phyloP scores from a whole-genome alignment of 192 early-diverging fungal genomes.

The Haplosporangium gracile region DNA sequence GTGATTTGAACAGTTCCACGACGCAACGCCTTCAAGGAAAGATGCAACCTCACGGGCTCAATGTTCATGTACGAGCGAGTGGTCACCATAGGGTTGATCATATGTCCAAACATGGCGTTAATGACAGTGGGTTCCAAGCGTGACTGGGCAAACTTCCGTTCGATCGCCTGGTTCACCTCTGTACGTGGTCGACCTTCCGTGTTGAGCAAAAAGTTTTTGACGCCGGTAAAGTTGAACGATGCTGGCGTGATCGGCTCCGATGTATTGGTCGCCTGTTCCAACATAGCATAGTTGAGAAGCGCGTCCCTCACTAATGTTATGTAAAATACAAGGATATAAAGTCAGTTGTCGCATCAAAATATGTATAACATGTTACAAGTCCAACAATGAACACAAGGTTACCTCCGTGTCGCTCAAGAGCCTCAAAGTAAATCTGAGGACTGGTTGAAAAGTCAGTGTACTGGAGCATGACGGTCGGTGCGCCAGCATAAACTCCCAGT shows the following conservation, averaged over 20 bases:
- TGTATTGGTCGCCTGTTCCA: slow-evolving; percentile 42
- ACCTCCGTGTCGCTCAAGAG: slow-evolving; percentile 76
- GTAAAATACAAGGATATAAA: background rate
- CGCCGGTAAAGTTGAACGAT: slow-evolving; percentile 40
- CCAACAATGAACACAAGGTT: slow-evolving; percentile 14
- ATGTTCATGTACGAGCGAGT: slow-evolving; percentile 85
- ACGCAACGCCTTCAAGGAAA: slow-evolving; percentile 76
- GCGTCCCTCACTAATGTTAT: slow-evolving; percentile 26
- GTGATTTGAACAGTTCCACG: slow-evolving; percentile 74
- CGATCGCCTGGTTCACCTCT: slow-evolving; percentile 64
- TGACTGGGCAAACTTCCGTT: slow-evolving; percentile 70
- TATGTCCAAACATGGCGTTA: slow-evolving; percentile 80
- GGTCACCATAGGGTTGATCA: slow-evolving; percentile 84
- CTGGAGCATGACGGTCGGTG: slow-evolving; percentile 73
- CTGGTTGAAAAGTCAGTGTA: slow-evolving; percentile 70
- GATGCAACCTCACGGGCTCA: slow-evolving; percentile 73
- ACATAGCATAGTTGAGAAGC: slow-evolving; percentile 42
- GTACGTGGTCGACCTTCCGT: slow-evolving; percentile 46
- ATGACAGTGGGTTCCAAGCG: slow-evolving; percentile 78
- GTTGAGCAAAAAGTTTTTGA: slow-evolving; percentile 49
- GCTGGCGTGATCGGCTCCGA: slow-evolving; percentile 21
- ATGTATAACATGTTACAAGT: background rate
- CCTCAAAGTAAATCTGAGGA: slow-evolving; percentile 81
- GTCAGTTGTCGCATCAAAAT: background rate
- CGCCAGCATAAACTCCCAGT: slow-evolving; percentile 58